Percentiles rank a stretch among this genome's conserved stretches.
Evolutionary conservation across 306 rosid genomes (phyloP).

Genomic region (Quercus berberidifolia): DNA sequence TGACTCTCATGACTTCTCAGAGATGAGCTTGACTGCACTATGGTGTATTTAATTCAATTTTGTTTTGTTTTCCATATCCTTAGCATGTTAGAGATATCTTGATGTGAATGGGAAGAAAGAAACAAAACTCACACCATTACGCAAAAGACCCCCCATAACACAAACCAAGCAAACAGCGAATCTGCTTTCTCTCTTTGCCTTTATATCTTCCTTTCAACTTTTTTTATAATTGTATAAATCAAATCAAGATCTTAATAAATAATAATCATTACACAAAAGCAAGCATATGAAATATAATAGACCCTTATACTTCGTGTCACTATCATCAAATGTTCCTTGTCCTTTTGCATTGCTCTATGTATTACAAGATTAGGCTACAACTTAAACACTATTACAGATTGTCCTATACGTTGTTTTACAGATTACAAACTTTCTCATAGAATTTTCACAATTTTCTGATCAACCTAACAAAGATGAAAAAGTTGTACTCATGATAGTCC

Average conservation of each 20-base stretch:
- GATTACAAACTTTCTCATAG: too few relatives aligned
- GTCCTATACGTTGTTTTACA: conserved; percentile 9
- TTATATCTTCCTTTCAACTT: not conserved
- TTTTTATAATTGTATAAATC: not conserved
- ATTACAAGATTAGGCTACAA: conserved; percentile 9
- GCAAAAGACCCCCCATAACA: not conserved
- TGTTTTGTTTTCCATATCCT: not conserved
- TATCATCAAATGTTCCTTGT: conserved; percentile 7
- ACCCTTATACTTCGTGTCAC: conserved; percentile 16
- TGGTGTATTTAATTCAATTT: not conserved
- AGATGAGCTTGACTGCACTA: conserved; percentile 33
- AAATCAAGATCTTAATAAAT: conserved; percentile 35
- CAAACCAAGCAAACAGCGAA: conserved; percentile 2
- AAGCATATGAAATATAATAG: conserved; percentile 14
- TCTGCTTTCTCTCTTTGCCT: not conserved
- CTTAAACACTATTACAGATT: conserved; percentile 1
- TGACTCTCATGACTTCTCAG: not conserved
- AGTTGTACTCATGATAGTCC: too few relatives aligned
- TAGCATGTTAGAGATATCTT: not conserved
- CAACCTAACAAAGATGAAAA: too few relatives aligned
- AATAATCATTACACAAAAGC: not conserved
- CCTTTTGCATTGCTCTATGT: not conserved
- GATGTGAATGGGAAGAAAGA: conserved; percentile 16
- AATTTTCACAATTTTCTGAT: too few relatives aligned
- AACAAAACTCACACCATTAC: not conserved